phyloP scores from a whole-genome alignment of 768 basidiomycete genomes.

The Inosperma sp. region DNA sequence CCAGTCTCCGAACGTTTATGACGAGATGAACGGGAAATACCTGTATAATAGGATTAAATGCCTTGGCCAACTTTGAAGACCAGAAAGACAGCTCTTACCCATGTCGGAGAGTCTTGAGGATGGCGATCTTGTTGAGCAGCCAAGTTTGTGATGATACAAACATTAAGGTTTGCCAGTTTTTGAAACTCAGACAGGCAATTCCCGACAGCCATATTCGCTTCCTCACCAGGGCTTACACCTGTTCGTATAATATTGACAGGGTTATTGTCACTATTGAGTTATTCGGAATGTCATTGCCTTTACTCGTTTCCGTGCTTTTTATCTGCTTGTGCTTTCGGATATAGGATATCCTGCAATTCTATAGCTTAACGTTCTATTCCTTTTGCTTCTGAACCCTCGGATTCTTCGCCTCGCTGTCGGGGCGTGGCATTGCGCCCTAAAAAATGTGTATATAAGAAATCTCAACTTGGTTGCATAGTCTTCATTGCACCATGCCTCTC shows the following conservation, averaged over 20 bases:
- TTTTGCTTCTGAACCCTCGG: background rate
- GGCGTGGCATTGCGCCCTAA: constrained; percentile 6
- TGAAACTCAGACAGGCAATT: constrained; percentile 35
- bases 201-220: constrained; percentile 22
- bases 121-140: constrained; percentile 42
- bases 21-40: constrained; percentile 95
- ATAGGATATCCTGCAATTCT: background rate
- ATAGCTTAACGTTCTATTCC: background rate
- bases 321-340: background rate
- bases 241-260: too few species aligned
- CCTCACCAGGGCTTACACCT: too few species aligned
- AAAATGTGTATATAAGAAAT: constrained; percentile 6
- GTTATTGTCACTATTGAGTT: too few species aligned
- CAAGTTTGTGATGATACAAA: constrained; percentile 53
- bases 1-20: constrained; percentile 96
- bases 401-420: constrained; percentile 2
- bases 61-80: constrained; percentile 13
- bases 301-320: background rate
- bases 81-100: constrained; percentile 52
- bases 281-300: too few species aligned
- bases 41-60: constrained; percentile 35
- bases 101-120: constrained; percentile 73
- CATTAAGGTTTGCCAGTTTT: constrained; percentile 40
- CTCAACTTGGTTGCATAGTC: background rate
- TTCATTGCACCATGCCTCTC: constrained; percentile 28